phyloP scores from a whole-genome alignment of 2,329 filamentous ascomycete genomes.

The Fusarium longipes region DNA sequence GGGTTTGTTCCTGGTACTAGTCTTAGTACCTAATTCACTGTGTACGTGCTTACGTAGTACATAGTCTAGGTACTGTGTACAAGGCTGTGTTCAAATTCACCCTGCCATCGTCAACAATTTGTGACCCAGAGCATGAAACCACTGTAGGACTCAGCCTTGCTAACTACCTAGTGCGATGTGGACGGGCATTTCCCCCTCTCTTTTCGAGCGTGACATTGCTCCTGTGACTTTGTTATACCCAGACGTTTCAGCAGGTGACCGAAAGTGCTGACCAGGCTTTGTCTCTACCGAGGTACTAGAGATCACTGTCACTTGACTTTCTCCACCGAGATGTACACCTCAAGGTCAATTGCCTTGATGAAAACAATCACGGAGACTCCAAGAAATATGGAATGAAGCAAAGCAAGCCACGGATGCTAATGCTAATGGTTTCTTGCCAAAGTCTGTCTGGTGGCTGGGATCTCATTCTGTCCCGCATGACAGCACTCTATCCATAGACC shows the following conservation, averaged over 20 bases:
- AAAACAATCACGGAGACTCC: neutral
- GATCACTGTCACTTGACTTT: slow-evolving; percentile 26
- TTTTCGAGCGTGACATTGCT: slow-evolving; percentile 1
- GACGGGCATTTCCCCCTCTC: neutral
- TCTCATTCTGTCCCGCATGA: slow-evolving; percentile 2
- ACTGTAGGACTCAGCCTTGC: neutral
- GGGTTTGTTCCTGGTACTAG: too few species aligned
- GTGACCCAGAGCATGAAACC: too few species aligned
- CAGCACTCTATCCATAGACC: neutral
- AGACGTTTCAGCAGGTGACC: slow-evolving; percentile 22
- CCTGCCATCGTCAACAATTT: too few species aligned
- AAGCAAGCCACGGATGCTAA: neutral
- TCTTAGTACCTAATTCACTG: too few species aligned
- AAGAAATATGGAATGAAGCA: neutral
- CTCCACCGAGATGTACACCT: slow-evolving; percentile 5
- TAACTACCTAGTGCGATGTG: too few species aligned
- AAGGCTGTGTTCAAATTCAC: neutral
- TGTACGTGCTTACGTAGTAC: too few species aligned
- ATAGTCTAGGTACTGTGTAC: too few species aligned
- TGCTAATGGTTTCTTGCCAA: neutral
- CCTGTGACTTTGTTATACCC: too few species aligned
- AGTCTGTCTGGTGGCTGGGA: slow-evolving; percentile 21
- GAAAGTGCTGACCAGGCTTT: slow-evolving; percentile 6
- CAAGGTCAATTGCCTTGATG: neutral
- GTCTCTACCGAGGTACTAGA: neutral